Conservation (phyloP, 306 rosid genomes). For the barrel medic (Medicago truncatula) region MtrunA17r5.0-ANR NC_053045.1:8274001-8274500, state of each 20-base stretch:
- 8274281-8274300: background rate
- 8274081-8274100: conserved; percentile 44
- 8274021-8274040: conserved; percentile 30
- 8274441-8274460: background rate
- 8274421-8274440: background rate
- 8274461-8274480: conserved; percentile 11
- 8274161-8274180: background rate
- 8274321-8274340: background rate
- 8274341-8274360: background rate
- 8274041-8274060: background rate
- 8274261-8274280: background rate
- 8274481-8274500: background rate
- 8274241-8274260: background rate
- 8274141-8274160: no score
- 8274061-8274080: conserved; percentile 18
- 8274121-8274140: background rate
- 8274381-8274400: background rate
- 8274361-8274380: background rate
- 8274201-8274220: background rate
- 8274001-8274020: conserved; percentile 37
- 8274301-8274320: background rate
- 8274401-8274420: background rate
- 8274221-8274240: background rate
- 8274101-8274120: background rate
- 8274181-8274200: background rate